Percentiles rank a stretch among this genome's conserved stretches.
Evolutionary conservation across 768 basidiomycete species (phyloP).

Genomic region (Russula brevipes): DNA sequence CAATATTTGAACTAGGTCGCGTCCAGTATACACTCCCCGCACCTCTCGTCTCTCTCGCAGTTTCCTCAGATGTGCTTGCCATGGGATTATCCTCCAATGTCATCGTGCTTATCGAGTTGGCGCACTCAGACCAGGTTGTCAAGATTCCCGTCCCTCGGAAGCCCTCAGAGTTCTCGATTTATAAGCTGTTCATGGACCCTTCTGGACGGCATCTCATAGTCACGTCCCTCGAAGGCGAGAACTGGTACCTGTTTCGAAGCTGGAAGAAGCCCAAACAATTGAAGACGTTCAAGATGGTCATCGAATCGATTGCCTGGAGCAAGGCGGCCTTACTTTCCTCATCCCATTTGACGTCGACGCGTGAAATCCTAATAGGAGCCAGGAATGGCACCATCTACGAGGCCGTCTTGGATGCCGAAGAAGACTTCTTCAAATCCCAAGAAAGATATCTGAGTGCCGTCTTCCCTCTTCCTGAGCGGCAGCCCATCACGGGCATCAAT

Average conservation of each 20-base stretch:
- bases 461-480: constrained; percentile 72
- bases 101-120: constrained; percentile 85
- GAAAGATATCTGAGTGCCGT: constrained; percentile 73
- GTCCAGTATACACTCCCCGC: constrained; percentile 90
- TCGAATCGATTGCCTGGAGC: constrained; percentile 93
- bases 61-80: constrained; percentile 80
- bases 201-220: constrained; percentile 87
- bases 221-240: constrained; percentile 84
- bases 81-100: constrained; percentile 76
- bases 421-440: constrained; percentile 87
- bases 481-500: constrained; percentile 78
- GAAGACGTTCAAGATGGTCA: constrained; percentile 76
- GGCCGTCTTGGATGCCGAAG: constrained; percentile 82
- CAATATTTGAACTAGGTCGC: constrained; percentile 77
- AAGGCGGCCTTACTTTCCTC: constrained; percentile 59
- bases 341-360: constrained; percentile 64
- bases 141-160: constrained; percentile 75
- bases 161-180: constrained; percentile 66
- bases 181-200: constrained; percentile 88
- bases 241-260: constrained; percentile 80
- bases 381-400: constrained; percentile 84
- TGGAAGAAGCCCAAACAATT: constrained; percentile 81
- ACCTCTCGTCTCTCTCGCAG: constrained; percentile 73
- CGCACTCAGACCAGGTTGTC: constrained; percentile 79
- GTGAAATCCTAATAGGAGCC: constrained; percentile 83